Conservation (phyloP, 2,329 filamentous ascomycete species). For the Fusarium sp. region DNA sequence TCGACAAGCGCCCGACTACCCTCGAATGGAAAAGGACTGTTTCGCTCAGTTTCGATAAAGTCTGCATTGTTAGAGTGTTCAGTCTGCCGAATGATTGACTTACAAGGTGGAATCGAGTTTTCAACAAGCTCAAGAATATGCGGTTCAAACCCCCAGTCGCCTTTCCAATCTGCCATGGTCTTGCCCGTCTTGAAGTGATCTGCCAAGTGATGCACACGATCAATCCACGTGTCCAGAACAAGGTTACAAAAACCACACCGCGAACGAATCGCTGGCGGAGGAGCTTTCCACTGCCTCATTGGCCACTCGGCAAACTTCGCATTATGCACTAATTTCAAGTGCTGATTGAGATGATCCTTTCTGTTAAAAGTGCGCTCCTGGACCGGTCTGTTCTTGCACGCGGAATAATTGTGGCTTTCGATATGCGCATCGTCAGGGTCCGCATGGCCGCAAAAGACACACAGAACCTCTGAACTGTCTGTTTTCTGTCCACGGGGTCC, state of each 20-base stretch:
- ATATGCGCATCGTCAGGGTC: slow-evolving; percentile 53
- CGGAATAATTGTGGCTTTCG: slow-evolving; percentile 54
- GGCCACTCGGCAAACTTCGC: slow-evolving; percentile 53
- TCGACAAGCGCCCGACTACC: slow-evolving; percentile 37
- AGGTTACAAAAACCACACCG: slow-evolving; percentile 58
- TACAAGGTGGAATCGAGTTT: slow-evolving; percentile 59
- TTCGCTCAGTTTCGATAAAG: slow-evolving; percentile 43
- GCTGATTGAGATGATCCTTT: slow-evolving; percentile 60
- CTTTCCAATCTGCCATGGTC: slow-evolving; percentile 59
- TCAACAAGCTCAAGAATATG: slow-evolving; percentile 55
- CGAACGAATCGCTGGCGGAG: slow-evolving; percentile 54
- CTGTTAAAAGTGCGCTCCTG: slow-evolving; percentile 60
- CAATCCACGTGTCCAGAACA: slow-evolving; percentile 54
- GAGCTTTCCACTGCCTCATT: slow-evolving; percentile 55
- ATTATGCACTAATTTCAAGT: slow-evolving; percentile 58
- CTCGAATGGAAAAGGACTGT: slow-evolving; percentile 40
- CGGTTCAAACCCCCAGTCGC: slow-evolving; percentile 59
- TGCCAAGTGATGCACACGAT: slow-evolving; percentile 54
- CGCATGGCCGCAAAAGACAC: slow-evolving; percentile 55
- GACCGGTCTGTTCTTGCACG: slow-evolving; percentile 64
- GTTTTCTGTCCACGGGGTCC: slow-evolving; percentile 55
- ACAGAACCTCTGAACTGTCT: slow-evolving; percentile 47
- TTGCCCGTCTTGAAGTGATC: slow-evolving; percentile 58
- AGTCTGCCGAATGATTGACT: background rate
- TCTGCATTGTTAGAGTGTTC: slow-evolving; percentile 15